Evolutionary conservation across 2,329 filamentous ascomycete species (phyloP).

Genomic region (Sporothrix brunneoviolacea): DNA sequence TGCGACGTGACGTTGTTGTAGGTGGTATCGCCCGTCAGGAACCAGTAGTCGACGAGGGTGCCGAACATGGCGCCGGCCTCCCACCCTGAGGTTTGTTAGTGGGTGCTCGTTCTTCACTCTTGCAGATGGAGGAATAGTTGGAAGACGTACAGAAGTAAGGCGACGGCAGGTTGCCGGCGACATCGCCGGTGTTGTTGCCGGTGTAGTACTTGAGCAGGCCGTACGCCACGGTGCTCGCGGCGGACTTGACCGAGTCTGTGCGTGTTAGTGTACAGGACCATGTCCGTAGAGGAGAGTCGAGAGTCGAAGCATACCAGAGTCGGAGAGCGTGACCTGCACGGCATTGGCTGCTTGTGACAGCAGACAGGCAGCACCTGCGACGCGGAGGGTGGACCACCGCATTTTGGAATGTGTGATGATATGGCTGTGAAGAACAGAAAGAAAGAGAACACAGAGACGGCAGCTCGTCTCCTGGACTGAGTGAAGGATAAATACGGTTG

Average conservation of each 20-base stretch:
- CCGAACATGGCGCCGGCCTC: conserved; percentile 67
- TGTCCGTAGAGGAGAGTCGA: not conserved
- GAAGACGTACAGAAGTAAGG: conserved; percentile 68
- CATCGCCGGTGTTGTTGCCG: conserved; percentile 53
- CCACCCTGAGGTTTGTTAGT: no score
- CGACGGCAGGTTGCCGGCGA: conserved; percentile 50
- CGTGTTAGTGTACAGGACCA: not conserved
- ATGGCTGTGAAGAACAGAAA: not conserved
- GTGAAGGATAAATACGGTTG: no score
- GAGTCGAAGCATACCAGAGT: not conserved
- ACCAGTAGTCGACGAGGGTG: conserved; percentile 66
- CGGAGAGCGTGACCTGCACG: conserved; percentile 15
- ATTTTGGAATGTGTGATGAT: no score
- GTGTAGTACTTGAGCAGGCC: conserved; percentile 40
- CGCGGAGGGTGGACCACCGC: not conserved
- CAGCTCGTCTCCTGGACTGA: not conserved
- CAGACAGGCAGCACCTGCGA: conserved; percentile 14
- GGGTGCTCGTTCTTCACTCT: no score
- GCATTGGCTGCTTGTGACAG: conserved; percentile 16
- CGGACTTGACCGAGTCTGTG: conserved; percentile 45
- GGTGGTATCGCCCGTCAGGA: conserved; percentile 57
- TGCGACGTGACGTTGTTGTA: conserved; percentile 56
- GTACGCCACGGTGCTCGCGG: conserved; percentile 37
- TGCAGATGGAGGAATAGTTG: no score
- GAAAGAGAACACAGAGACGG: not conserved